Conservation (phyloP, 2,329 filamentous ascomycete genomes). For the Diaporthe ampelina region DNA sequence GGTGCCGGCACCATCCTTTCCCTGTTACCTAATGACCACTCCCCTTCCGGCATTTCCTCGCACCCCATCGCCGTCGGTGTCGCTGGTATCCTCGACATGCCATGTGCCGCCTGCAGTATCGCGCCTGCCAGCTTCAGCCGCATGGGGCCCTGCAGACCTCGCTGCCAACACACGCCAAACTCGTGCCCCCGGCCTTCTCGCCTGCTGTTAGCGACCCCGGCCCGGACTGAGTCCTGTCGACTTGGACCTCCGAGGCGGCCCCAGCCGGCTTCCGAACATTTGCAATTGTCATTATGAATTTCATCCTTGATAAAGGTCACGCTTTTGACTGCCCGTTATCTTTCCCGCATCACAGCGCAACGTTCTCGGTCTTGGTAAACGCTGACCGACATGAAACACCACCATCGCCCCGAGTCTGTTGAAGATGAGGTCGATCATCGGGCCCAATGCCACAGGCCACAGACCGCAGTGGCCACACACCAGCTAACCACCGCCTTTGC, state of each 20-base stretch:
- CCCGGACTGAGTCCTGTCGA: slow-evolving; percentile 34
- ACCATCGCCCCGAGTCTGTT: slow-evolving; percentile 33
- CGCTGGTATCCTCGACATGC: slow-evolving; percentile 40
- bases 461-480: slow-evolving; percentile 34
- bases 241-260: slow-evolving; percentile 17
- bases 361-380: slow-evolving; percentile 11
- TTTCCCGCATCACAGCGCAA: slow-evolving; percentile 30
- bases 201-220: slow-evolving; percentile 35
- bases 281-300: slow-evolving; percentile 54
- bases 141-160: slow-evolving; percentile 28
- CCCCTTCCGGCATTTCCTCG: slow-evolving; percentile 43
- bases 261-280: slow-evolving; percentile 30
- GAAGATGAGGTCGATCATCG: slow-evolving; percentile 28
- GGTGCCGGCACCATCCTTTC: slow-evolving; percentile 50
- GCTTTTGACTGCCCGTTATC: slow-evolving; percentile 43
- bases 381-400: slow-evolving; percentile 39
- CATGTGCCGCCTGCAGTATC: slow-evolving; percentile 40
- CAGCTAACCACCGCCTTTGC: slow-evolving; percentile 7
- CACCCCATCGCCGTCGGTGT: slow-evolving; percentile 27
- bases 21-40: slow-evolving; percentile 63
- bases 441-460: slow-evolving; percentile 34
- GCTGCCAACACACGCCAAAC: slow-evolving; percentile 20
- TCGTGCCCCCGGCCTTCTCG: slow-evolving; percentile 34
- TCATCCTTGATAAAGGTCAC: slow-evolving; percentile 51
- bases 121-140: slow-evolving; percentile 36